A percentile compares a stretch with the other conserved stretches of the same genome.
These are phyloP conservation scores for Kluyveromyces aestuarii DNA, from an alignment of 805 yeast species.

Conservation along the genomic window DNA sequence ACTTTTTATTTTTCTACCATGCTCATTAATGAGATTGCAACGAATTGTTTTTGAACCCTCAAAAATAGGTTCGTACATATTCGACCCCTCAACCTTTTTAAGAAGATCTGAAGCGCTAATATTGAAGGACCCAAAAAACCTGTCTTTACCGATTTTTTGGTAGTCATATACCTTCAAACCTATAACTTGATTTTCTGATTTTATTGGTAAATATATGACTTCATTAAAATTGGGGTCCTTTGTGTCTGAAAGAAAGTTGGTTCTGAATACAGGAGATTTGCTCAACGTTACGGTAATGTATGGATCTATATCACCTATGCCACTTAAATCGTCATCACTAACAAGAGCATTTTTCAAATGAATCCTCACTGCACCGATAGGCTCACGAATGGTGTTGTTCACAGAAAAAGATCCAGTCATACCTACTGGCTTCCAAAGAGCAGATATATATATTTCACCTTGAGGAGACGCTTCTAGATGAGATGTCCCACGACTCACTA, in stretches of 20 bases:
- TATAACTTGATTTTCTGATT: slow-evolving; percentile 50
- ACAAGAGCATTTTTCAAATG: slow-evolving; percentile 46
- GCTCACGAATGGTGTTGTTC: slow-evolving; percentile 34
- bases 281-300: slow-evolving; percentile 52
- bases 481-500: slow-evolving; percentile 38
- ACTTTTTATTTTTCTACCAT: slow-evolving; percentile 42
- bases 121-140: slow-evolving; percentile 51
- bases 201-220: slow-evolving; percentile 51
- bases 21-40: slow-evolving; percentile 23
- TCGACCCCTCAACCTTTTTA: slow-evolving; percentile 36
- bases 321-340: slow-evolving; percentile 44
- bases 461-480: slow-evolving; percentile 43
- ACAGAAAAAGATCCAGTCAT: slow-evolving; percentile 41
- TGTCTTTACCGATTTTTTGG: slow-evolving; percentile 53
- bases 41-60: slow-evolving; percentile 38
- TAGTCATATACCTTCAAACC: slow-evolving; percentile 56
- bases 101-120: slow-evolving; percentile 42
- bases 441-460: slow-evolving; percentile 46
- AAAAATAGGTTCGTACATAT: slow-evolving; percentile 40
- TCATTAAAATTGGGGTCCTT: slow-evolving; percentile 51
- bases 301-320: slow-evolving; percentile 70
- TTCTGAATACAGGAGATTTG: slow-evolving; percentile 47
- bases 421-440: slow-evolving; percentile 64
- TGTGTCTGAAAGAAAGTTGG: slow-evolving; percentile 45
- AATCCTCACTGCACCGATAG: slow-evolving; percentile 60